Evolutionary conservation across 1,284 basidiomycete genomes (phyloP), one percentile per base, ranked within the genome.

Genomic region (Apiotrichum veenhuisii): DNA sequence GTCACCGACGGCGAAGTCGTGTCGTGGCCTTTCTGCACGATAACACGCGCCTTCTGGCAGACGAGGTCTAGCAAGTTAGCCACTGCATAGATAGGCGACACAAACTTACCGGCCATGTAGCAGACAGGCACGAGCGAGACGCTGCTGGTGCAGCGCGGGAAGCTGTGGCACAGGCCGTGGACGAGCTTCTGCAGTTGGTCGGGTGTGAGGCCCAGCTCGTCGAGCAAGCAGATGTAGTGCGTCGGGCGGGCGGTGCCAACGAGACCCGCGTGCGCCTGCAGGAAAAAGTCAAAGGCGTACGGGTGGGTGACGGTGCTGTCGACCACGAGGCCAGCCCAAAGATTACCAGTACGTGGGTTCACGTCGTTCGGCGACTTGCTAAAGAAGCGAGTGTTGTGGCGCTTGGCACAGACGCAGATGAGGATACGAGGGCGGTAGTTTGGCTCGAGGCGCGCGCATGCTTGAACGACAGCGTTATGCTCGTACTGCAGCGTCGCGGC

Each of bases 341-440:
- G 66, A 57, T 80, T 80, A 36, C 77, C 77, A 9, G 72, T 75
- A 27, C 73, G 62, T 54, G 68, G 68, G 58, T 78, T 78, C 20
- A 22, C 55, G 55, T 78, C 75, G 5, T 30, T 20, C 0, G 54
- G 41, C 52, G 70, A 62, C n/a, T 62, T 37, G 14, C 73, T 69
- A 54, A 79, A 79, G 71, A 80, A 77, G 30, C 79, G 66, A 52
- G 79, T 74, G 61, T 76, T 71, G 65, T 80, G 79, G 36, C 70
- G 58, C 64, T 78, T 78, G 33, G 71, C 74, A 49, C 75, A 77
- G 47, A 77, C 64, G 49, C 75, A 68, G 60, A 73, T 77, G 5
- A 75, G 76, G 43, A 79, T 58, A 58, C 71, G 74, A 10, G 76
- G 77, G 36, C 66, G 64, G 66, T 73, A 77, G 22, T 50, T 57